Base-by-base conservation (phyloP, 495 filamentous ascomycete species). In the Trypethelium eluteriae region DNA sequence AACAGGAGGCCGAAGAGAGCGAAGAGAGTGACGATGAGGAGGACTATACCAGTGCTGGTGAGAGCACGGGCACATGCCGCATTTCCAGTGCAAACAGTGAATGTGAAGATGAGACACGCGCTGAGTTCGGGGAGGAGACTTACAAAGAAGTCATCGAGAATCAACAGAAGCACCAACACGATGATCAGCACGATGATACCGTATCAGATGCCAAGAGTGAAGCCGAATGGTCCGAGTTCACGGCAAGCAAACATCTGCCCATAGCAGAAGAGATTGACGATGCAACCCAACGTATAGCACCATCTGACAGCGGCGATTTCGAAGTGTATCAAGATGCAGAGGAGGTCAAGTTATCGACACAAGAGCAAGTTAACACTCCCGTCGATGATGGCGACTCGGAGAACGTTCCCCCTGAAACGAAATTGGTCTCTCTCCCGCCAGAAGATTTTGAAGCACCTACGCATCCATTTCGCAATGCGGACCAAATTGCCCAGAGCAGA, bases 201-300 rank as follows among this genome's bases (percentile, higher is more conserved):
- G 25, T 25, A 35, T 59, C 53, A 36, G 76, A 76, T 3, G 78
- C 76, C n/a, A 86, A 84, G 66, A 90, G 88, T 74, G 80, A 86
- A 36, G 88, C 85, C 67, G 89, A 89, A 74, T 96, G 91, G 91
- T 93, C 92, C 0, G 89, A 91, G 18, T 95, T 93, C 73, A 90
- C 89, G 0, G 80, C 84, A 9, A 86, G 82, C 68, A 89, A 88
- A 68, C 86, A 93, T 71, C 79, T 91, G 38, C 86, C 88, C 2
- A 76, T 79, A 14, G 67, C 82, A 0, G 79, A 75, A 70, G 50
- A 70, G n/a, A 63, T n/a, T 41, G 38, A 72, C 16, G 68, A 71
- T 39, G 69, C 67, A 34, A 63, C 35, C 59, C 59, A 56, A 39
- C 2, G 32, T 50, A 62, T 7, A 14, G 7, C 64, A 41, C n/a